A percentile compares a stretch with the other conserved stretches of the same genome.
phyloP scores from a whole-genome alignment of 441 rosid genomes.

The Jatropha podagrica region DNA sequence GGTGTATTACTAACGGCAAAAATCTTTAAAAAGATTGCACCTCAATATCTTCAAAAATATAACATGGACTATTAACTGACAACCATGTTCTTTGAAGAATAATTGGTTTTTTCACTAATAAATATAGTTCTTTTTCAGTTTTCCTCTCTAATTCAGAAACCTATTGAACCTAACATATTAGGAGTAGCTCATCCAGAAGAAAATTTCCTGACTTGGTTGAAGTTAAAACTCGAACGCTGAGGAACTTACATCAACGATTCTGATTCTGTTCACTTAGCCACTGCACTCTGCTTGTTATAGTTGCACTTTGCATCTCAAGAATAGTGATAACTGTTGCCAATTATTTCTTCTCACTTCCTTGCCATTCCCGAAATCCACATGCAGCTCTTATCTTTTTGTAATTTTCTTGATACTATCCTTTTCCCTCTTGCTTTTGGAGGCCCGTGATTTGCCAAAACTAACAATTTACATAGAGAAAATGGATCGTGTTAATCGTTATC shows the following conservation, averaged over 20 bases:
- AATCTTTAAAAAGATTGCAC: not conserved
- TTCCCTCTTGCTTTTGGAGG: not conserved
- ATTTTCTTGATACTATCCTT: not conserved
- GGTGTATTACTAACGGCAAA: not conserved
- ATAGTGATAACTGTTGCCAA: not conserved
- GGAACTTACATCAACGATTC: not conserved
- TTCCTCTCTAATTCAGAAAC: not conserved
- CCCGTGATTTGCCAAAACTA: not conserved
- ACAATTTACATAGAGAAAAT: not conserved
- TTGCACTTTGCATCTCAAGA: too few species aligned
- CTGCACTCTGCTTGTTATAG: not conserved
- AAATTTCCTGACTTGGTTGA: not conserved
- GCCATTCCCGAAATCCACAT: not conserved
- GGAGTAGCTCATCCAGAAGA: not conserved
- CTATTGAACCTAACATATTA: not conserved
- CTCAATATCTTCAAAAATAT: not conserved
- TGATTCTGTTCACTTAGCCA: not conserved
- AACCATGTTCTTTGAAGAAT: not conserved
- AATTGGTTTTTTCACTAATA: not conserved
- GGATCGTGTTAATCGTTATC: slow-evolving; percentile 26
- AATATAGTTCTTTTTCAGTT: not conserved
- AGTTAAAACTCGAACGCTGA: not conserved
- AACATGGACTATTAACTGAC: not conserved
- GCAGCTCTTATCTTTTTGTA: not conserved
- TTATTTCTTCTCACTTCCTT: not conserved